A percentile compares a stretch with the other conserved stretches of the same genome.
Evolutionary conservation across 2,329 filamentous ascomycete species (phyloP).

Genomic region (Neonectria coccinea): DNA sequence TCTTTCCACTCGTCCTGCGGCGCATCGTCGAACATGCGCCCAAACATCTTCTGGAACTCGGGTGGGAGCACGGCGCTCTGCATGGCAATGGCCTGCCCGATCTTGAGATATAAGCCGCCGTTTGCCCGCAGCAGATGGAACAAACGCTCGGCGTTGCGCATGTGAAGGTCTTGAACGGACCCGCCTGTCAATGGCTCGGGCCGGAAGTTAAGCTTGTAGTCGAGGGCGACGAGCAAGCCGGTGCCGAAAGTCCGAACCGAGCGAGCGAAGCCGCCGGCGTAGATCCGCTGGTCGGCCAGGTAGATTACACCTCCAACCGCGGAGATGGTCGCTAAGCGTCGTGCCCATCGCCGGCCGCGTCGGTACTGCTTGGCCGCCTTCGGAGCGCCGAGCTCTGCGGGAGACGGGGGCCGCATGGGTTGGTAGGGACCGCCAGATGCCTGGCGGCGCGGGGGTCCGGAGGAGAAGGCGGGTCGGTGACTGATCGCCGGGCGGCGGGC

Average conservation of each 20-base stretch:
- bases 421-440: slow-evolving; percentile 63
- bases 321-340: slow-evolving; percentile 74
- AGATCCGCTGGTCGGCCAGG: slow-evolving; percentile 77
- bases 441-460: slow-evolving; percentile 51
- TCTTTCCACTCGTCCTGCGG: slow-evolving; percentile 91
- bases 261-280: slow-evolving; percentile 82
- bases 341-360: slow-evolving; percentile 79
- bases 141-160: slow-evolving; percentile 84
- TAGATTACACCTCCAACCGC: slow-evolving; percentile 72
- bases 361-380: slow-evolving; percentile 77
- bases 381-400: slow-evolving; percentile 80
- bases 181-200: slow-evolving; percentile 79
- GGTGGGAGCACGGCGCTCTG: slow-evolving; percentile 93
- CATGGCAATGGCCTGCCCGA: slow-evolving; percentile 98
- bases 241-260: slow-evolving; percentile 84
- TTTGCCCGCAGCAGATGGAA: slow-evolving; percentile 86
- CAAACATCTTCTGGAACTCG: slow-evolving; percentile 96
- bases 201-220: slow-evolving; percentile 98
- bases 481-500: slow-evolving; percentile 40
- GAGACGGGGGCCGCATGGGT: slow-evolving; percentile 80
- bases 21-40: slow-evolving; percentile 96
- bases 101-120: slow-evolving; percentile 95
- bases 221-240: slow-evolving; percentile 83
- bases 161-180: slow-evolving; percentile 81
- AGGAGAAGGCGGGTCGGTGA: slow-evolving; percentile 60